These are phyloP conservation scores for Penicillium sp. DNA, from an alignment of 2,329 filamentous ascomycete species.

Conservation along the genomic window DNA sequence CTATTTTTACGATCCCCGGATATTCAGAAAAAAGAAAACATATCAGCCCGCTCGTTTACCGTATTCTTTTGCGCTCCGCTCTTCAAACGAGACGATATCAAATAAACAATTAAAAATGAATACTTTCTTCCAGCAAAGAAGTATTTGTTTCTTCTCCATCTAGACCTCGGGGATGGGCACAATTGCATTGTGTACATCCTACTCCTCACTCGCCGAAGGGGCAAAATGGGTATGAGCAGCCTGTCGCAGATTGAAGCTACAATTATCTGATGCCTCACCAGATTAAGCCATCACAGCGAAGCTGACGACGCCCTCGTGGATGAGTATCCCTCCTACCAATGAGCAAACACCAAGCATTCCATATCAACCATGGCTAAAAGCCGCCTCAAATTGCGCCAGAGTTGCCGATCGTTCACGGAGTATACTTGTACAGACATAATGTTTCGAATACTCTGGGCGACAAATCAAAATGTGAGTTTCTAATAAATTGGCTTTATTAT, in stretches of 20 bases:
- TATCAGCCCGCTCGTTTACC: background rate
- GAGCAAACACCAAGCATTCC: background rate
- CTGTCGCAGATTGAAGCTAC: conserved; percentile 3
- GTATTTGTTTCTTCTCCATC: too few species aligned
- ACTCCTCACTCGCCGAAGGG: background rate
- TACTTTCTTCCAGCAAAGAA: too few species aligned
- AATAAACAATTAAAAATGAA: background rate
- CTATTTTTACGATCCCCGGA: background rate
- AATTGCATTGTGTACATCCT: background rate
- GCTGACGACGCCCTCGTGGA: conserved; percentile 6
- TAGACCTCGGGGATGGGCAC: background rate
- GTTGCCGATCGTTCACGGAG: background rate
- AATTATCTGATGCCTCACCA: background rate
- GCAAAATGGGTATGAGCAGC: background rate
- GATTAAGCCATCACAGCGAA: conserved; percentile 1
- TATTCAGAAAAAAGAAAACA: background rate
- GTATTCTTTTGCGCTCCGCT: background rate
- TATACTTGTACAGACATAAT: background rate
- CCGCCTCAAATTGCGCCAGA: conserved; percentile 7
- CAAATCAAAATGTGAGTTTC: background rate
- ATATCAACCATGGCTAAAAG: conserved; percentile 1
- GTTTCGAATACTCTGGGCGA: background rate
- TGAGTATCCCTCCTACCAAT: background rate
- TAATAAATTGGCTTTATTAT: background rate
- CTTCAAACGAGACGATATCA: background rate